Evolutionary conservation across 2,329 filamentous ascomycete species (phyloP).

Genomic region (Aspergillus texensis): DNA sequence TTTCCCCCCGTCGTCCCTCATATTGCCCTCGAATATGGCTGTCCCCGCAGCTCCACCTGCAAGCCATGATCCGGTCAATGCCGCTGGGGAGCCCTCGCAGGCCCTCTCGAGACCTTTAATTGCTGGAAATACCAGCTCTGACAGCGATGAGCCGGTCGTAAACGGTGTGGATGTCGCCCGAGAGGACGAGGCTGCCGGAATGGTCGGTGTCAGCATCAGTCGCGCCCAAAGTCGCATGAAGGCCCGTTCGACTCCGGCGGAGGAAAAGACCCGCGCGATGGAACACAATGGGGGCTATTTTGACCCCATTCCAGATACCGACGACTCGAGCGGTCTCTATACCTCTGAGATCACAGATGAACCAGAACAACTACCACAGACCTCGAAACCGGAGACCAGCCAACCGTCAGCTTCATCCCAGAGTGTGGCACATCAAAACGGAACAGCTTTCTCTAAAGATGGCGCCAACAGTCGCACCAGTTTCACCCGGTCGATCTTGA

Average conservation of each 20-base stretch:
- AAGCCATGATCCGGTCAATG: conserved; percentile 11
- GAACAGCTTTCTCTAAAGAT: conserved; percentile 8
- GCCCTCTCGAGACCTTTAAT: neutral
- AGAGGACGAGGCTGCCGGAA: conserved; percentile 40
- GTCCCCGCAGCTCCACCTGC: conserved; percentile 7
- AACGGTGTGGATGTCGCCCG: conserved; percentile 25
- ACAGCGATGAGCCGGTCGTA: conserved; percentile 32
- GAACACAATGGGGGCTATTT: conserved; percentile 55
- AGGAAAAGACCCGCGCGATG: conserved; percentile 61
- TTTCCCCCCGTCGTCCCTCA: neutral
- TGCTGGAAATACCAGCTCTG: conserved; percentile 33
- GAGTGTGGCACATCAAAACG: neutral
- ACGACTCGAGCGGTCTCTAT: conserved; percentile 34
- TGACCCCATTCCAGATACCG: conserved; percentile 38
- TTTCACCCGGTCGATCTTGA: conserved; percentile 39
- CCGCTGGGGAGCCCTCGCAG: conserved; percentile 5
- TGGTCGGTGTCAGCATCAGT: conserved; percentile 63
- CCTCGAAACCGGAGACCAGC: neutral
- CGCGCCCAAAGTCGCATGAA: conserved; percentile 59
- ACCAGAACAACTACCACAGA: conserved; percentile 29
- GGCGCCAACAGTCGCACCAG: conserved; percentile 30
- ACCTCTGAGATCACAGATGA: conserved; percentile 35
- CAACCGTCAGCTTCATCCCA: conserved; percentile 3
- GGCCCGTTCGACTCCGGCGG: conserved; percentile 59
- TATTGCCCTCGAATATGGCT: conserved; percentile 7